phyloP scores from a whole-genome alignment of 306 rosid genomes.

The Arachis hypogaea region DNA sequence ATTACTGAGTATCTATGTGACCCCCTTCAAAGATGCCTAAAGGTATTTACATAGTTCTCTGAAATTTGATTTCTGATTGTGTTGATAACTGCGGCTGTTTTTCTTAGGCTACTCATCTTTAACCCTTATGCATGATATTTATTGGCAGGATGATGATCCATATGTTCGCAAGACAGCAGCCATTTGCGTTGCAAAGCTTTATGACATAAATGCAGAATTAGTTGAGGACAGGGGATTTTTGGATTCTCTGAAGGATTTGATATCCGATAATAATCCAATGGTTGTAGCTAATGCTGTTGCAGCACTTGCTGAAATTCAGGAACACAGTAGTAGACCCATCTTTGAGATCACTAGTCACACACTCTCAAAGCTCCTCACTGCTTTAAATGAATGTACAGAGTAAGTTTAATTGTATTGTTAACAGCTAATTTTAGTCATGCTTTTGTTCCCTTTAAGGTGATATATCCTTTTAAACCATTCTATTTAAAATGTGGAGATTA shows the following conservation, averaged over 20 bases:
- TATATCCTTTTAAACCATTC: slow-evolving; percentile 8
- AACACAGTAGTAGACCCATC: slow-evolving; percentile 78
- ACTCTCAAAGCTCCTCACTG: slow-evolving; percentile 95
- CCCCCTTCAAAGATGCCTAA: slow-evolving; percentile 98
- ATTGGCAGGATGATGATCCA: slow-evolving; percentile 94
- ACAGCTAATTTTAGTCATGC: slow-evolving; percentile 27
- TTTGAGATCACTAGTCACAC: slow-evolving; percentile 90
- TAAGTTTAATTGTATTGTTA: slow-evolving; percentile 49
- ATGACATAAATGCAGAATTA: slow-evolving; percentile 95
- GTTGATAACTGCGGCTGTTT: slow-evolving; percentile 11
- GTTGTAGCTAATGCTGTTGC: slow-evolving; percentile 99
- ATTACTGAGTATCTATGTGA: slow-evolving; percentile 98
- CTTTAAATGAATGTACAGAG: slow-evolving; percentile 99
- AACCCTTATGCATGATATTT: slow-evolving; percentile 38
- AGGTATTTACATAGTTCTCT: slow-evolving; percentile 56
- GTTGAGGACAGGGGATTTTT: slow-evolving; percentile 98
- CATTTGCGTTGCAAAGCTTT: slow-evolving; percentile 97
- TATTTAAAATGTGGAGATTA: slow-evolving; percentile 8
- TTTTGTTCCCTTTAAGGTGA: slow-evolving; percentile 13
- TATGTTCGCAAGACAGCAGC: slow-evolving; percentile 99
- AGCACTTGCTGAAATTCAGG: slow-evolving; percentile 97
- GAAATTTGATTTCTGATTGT: slow-evolving; percentile 20
- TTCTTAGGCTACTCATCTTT: slow-evolving; percentile 10
- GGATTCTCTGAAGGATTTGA: slow-evolving; percentile 96
- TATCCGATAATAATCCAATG: slow-evolving; percentile 99